Percentiles rank a stretch among this genome's conserved stretches.
These are phyloP conservation scores for Phytophthora foliorum DNA, from an alignment of 352 stramenopile genomes.

Conservation along the genomic window DNA sequence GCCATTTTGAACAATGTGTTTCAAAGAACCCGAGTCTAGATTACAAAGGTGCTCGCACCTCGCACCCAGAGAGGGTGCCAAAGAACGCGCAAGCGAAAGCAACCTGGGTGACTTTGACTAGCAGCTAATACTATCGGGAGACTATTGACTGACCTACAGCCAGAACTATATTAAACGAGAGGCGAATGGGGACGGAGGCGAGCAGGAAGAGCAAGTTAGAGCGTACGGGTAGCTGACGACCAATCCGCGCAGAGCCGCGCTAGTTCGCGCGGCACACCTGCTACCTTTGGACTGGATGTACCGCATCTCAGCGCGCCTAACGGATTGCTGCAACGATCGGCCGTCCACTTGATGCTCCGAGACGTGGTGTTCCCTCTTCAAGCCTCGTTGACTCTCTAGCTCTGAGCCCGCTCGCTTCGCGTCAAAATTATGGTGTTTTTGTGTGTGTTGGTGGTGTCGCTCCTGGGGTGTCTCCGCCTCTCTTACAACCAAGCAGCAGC, in stretches of 20 bases:
- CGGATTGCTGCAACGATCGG: conserved; percentile 35
- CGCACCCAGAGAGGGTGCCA: conserved; percentile 5
- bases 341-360: conserved; percentile 20
- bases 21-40: conserved; percentile 38
- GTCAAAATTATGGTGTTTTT: conserved; percentile 44
- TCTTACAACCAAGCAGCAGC: conserved; percentile 24
- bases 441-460: conserved; percentile 28
- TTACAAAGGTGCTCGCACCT: conserved; percentile 32
- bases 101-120: conserved; percentile 39
- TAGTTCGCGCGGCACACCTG: conserved; percentile 26
- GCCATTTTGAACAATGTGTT: conserved; percentile 15
- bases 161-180: conserved; percentile 52
- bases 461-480: conserved; percentile 26
- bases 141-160: conserved; percentile 44
- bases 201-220: conserved; percentile 21
- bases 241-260: conserved; percentile 34
- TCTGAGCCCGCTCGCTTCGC: conserved; percentile 23
- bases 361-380: conserved; percentile 25
- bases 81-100: conserved; percentile 29
- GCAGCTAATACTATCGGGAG: conserved; percentile 45
- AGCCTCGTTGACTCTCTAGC: conserved; percentile 13
- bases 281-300: conserved; percentile 46
- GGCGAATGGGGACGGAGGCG: conserved; percentile 30
- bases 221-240: conserved; percentile 13
- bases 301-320: conserved; percentile 21